Evolutionary conservation across 2,329 filamentous ascomycete species (phyloP), one percentile per base, ranked within the genome.

Genomic region (Paracoccidioides lutzii): DNA sequence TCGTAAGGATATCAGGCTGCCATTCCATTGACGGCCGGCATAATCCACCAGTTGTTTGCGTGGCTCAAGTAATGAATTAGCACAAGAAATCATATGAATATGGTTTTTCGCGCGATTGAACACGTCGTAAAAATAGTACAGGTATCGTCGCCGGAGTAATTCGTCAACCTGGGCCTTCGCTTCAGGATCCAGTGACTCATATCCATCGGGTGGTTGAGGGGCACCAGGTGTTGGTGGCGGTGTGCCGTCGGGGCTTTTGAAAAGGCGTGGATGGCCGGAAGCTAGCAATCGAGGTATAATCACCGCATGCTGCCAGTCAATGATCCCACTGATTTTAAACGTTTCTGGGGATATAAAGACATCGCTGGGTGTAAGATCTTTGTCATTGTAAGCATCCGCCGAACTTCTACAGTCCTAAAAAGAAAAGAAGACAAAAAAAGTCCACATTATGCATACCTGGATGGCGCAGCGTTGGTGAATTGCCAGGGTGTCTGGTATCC

Each of bases 1-100:
- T 42, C 57, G 52, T 15, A 64, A 48, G 2, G 58, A 58, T n/a
- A 65, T 59, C 9, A 61, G 37, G 43, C 62, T 61, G 0, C 64
- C 63, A 14, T 22, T 57, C 61, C 62, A 65, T 45, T 61, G 61
- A 9, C 62, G 54, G 10, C 61, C 60, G 5, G 60, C 60, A 12
- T 12, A 30, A 53, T 63, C 59, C 5, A 64, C 60, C 2, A 63
- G 53, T 48, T 28, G 51, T 52, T 55, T 52, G 40, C 58, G 56
- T 3, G 43, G 52, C 3, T 15, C 52, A n/a, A 49, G 28, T 9
- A 58, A 1, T 10, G 57, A 54, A 45, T 58, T 55, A 5, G 40
- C 5, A 14, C 55, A 52, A 2, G 57, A 52, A 2, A 48, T 5
- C 4, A 58, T 52, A 42, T 60, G 58, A 28, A 14, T n/a, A 35